Evolutionary conservation across 176 grass and related monocot genomes (phyloP).

Genomic region (Ampelocalamus luodianensis): DNA sequence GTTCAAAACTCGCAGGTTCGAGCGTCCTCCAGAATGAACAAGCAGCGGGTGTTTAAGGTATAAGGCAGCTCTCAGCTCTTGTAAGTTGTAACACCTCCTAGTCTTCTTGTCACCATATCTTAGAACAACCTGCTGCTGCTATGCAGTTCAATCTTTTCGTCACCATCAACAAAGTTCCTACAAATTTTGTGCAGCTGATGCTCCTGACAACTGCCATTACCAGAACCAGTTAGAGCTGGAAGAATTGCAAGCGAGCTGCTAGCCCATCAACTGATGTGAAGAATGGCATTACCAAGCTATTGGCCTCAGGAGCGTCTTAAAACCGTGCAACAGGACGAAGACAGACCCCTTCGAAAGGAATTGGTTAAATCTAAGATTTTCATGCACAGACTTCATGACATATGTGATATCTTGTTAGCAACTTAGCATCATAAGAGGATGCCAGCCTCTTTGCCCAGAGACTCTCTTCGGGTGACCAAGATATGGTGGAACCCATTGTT

Average conservation of each 20-base stretch:
- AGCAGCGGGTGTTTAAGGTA: background rate
- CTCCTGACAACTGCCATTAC: background rate
- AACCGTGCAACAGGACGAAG: background rate
- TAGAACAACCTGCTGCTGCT: background rate
- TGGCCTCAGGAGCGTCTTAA: background rate
- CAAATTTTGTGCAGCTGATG: background rate
- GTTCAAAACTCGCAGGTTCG: background rate
- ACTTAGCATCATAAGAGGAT: conserved; percentile 9
- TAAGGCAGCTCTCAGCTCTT: background rate
- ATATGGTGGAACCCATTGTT: conserved; percentile 65
- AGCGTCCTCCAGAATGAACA: background rate
- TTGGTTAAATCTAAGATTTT: background rate
- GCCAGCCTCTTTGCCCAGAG: conserved; percentile 74
- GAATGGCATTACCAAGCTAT: background rate
- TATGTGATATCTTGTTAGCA: background rate
- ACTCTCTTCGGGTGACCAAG: conserved; percentile 75
- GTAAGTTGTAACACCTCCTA: background rate
- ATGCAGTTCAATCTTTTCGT: background rate
- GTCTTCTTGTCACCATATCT: background rate
- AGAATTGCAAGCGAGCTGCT: background rate
- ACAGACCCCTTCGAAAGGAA: background rate
- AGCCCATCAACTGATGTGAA: background rate
- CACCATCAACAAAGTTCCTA: background rate
- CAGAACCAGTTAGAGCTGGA: background rate
- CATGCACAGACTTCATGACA: background rate